phyloP scores from a whole-genome alignment of 345 rosid genomes.

The Rhizophora apiculata region DNA sequence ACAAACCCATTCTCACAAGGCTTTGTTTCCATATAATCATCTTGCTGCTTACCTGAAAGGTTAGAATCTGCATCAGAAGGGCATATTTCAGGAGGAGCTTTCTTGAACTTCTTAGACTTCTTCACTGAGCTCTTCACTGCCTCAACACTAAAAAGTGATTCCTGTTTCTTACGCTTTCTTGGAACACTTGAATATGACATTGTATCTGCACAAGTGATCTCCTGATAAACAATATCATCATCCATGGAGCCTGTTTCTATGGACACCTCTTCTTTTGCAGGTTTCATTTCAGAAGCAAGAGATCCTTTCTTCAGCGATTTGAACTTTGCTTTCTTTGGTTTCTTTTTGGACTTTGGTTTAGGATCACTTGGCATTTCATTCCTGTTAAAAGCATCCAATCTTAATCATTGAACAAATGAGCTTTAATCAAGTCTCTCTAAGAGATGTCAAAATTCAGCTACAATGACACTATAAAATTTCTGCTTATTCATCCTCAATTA shows the following conservation, averaged over 20 bases:
- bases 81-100: constrained; percentile 33
- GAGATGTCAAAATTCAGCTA: background rate
- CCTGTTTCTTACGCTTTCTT: constrained; percentile 69
- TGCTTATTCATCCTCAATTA: too few species aligned
- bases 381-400: constrained; percentile 39
- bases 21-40: constrained; percentile 39
- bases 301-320: constrained; percentile 90
- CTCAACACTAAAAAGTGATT: constrained; percentile 37
- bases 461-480: background rate
- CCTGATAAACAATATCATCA: constrained; percentile 41
- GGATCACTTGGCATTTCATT: constrained; percentile 41
- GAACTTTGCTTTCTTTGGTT: constrained; percentile 82
- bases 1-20: constrained; percentile 30
- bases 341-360: constrained; percentile 83
- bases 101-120: constrained; percentile 75
- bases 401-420: background rate
- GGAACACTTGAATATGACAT: constrained; percentile 39
- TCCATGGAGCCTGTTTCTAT: constrained; percentile 47
- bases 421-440: background rate
- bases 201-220: constrained; percentile 48
- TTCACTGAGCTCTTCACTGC: constrained; percentile 56
- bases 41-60: constrained; percentile 42
- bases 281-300: constrained; percentile 57
- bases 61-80: constrained; percentile 38
- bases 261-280: constrained; percentile 45